Base-by-base conservation (phyloP, 441 rosid genomes). In the Dalechampia spathulata region DNA sequence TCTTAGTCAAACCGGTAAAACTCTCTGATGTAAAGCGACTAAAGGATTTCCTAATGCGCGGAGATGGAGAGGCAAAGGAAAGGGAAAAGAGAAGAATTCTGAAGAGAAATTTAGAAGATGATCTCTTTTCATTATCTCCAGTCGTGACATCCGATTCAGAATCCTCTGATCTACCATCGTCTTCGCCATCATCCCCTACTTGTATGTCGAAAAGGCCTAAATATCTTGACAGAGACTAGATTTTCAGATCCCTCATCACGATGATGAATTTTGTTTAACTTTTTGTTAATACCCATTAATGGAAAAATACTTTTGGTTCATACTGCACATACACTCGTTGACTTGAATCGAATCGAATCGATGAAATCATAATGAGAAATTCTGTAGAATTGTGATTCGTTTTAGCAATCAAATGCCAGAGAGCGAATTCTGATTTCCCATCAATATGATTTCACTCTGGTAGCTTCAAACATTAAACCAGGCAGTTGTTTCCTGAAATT, bases 1-100 rank as follows among this genome's bases (percentile, higher is more conserved):
- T 70, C 62, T 56, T 89, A 21, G 56, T 89, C 45, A 89, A 89
- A 72, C 96, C 96, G 0, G 90, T 89, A 50, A 86, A 83, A 74
- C 66, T 80, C 12, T 68, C 92, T 11, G 96, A 89, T 52, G 95
- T 89, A 23, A 71, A 60, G 69, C 66, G 95, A 51, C 56, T 89
- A 49, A 89, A 70, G 65, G 83, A 86, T 59, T 79, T 62, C 62
- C 27, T 86, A 41, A 67, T 71, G 60, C 77, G 63, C 55, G 77
- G 71, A 12, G 81, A 70, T 34, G 63, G 60, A 15, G 72, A 60
- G 17, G 78, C 52, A 15, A 74, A 66, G 22, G 78, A 57, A 23
- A 60, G 60, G 30, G 55, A 51, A 14, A 44, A 58, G 53, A 68
- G 40, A 20, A 65, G 58, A 34, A 62, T 40, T 44, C 27, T 49